These are phyloP conservation scores for Cornus suecica DNA, from an alignment of 148 eudicot species.

Conservation along the genomic window DNA sequence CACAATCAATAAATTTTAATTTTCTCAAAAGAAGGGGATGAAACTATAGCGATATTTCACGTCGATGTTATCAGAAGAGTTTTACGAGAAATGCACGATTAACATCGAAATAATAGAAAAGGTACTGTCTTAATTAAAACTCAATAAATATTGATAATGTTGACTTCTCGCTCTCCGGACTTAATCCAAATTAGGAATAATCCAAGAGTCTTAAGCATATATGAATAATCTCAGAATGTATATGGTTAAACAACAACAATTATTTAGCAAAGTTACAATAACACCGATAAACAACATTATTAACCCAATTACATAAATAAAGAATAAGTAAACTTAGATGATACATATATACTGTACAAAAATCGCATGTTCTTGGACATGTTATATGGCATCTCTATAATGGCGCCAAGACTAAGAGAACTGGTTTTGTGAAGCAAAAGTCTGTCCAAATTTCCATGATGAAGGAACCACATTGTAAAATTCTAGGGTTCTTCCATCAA, in stretches of 20 bases:
- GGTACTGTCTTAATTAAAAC: too few relatives aligned
- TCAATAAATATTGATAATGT: too few relatives aligned
- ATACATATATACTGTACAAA: not conserved
- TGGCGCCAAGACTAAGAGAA: conserved; percentile 18
- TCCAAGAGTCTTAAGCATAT: not conserved
- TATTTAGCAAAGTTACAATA: not conserved
- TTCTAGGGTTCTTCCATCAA: conserved; percentile 36
- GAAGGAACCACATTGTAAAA: conserved; percentile 64
- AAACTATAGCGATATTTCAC: too few relatives aligned
- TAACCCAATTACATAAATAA: not conserved
- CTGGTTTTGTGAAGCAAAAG: conserved; percentile 47
- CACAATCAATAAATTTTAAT: too few relatives aligned
- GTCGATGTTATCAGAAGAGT: too few relatives aligned
- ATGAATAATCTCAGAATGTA: not conserved
- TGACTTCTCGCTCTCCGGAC: too few relatives aligned
- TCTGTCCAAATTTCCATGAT: conserved; percentile 69
- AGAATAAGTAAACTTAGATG: not conserved
- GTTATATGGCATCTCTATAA: not conserved
- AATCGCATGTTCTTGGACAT: conserved; percentile 7
- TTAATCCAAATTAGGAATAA: too few relatives aligned
- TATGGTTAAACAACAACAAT: too few relatives aligned
- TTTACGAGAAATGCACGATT: too few relatives aligned
- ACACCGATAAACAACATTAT: not conserved
- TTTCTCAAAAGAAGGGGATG: too few relatives aligned
- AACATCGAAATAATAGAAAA: too few relatives aligned